These are phyloP conservation scores for Volvox reticuliferus DNA, from an alignment of 139 green algal species.

Conservation along the genomic window DNA sequence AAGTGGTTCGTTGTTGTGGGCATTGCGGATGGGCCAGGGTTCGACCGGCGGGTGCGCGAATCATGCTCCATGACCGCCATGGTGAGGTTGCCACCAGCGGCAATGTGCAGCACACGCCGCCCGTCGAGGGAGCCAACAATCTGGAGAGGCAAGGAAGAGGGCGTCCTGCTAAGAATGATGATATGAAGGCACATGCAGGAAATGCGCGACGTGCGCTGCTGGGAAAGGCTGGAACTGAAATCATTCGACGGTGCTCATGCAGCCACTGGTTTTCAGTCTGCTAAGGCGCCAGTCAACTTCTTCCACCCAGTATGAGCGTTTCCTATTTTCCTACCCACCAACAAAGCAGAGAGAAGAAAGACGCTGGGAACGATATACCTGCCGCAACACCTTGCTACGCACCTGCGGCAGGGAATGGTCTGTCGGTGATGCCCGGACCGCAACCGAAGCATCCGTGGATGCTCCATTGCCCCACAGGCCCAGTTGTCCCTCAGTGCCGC, in stretches of 20 bases:
- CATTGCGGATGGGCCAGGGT: not conserved
- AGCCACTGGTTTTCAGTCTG: too few relatives aligned
- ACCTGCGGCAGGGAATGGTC: constrained; percentile 69
- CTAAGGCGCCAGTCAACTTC: too few relatives aligned
- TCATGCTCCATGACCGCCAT: constrained; percentile 79
- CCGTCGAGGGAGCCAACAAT: constrained; percentile 55
- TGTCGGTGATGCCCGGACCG: not conserved
- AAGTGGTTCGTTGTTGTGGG: not conserved
- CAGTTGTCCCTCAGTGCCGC: constrained; percentile 81
- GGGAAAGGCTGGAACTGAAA: too few relatives aligned
- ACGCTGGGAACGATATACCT: too few relatives aligned
- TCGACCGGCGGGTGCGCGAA: not conserved
- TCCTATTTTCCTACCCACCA: too few relatives aligned
- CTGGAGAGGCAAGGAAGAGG: constrained; percentile 29
- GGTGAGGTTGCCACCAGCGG: constrained; percentile 74
- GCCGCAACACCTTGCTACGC: not conserved
- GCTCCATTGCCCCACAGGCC: constrained; percentile 49
- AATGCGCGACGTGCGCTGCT: too few relatives aligned
- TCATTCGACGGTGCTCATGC: too few relatives aligned
- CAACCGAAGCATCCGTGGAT: not conserved
- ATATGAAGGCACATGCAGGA: too few relatives aligned
- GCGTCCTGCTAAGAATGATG: too few relatives aligned
- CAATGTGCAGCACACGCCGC: constrained; percentile 68
- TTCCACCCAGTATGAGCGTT: too few relatives aligned
- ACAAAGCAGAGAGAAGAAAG: too few relatives aligned